These are phyloP conservation scores for Talaromyces albobiverticillius DNA, from an alignment of 2,329 filamentous ascomycete genomes.

Conservation along the genomic window DNA sequence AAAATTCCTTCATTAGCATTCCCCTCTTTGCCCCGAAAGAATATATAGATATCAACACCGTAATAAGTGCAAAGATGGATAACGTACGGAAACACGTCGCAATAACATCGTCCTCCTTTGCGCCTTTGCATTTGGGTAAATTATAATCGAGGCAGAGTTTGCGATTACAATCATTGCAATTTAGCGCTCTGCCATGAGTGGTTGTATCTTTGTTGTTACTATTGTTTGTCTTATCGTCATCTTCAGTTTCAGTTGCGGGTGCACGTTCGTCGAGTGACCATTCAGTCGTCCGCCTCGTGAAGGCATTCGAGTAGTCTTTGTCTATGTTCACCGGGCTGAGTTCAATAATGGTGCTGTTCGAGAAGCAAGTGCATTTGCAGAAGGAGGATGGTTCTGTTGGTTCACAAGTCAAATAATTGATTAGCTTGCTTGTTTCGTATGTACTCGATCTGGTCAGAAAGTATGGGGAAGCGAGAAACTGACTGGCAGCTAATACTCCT, in stretches of 20 bases:
- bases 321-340: constrained; percentile 45
- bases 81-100: constrained; percentile 62
- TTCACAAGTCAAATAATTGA: not conserved
- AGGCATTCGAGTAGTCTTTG: not conserved
- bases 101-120: constrained; percentile 62
- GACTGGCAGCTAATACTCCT: constrained; percentile 34
- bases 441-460: not conserved
- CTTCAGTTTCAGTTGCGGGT: constrained; percentile 20
- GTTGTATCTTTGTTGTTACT: constrained; percentile 23
- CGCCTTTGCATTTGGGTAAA: constrained; percentile 59
- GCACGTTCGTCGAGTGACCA: constrained; percentile 3
- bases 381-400: constrained; percentile 55
- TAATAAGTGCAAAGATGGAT: not conserved
- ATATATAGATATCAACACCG: too few species aligned
- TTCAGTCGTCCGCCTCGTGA: not conserved
- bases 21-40: too few species aligned
- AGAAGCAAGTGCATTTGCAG: constrained; percentile 70
- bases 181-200: constrained; percentile 42
- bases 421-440: not conserved
- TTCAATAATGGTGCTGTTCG: constrained; percentile 66
- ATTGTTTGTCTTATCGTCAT: constrained; percentile 20
- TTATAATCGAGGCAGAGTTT: constrained; percentile 64
- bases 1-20: constrained; percentile 10
- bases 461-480: constrained; percentile 17
- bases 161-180: constrained; percentile 66